Base-by-base conservation (phyloP, 306 rosid genomes). In the Vigna angularis region DNA sequence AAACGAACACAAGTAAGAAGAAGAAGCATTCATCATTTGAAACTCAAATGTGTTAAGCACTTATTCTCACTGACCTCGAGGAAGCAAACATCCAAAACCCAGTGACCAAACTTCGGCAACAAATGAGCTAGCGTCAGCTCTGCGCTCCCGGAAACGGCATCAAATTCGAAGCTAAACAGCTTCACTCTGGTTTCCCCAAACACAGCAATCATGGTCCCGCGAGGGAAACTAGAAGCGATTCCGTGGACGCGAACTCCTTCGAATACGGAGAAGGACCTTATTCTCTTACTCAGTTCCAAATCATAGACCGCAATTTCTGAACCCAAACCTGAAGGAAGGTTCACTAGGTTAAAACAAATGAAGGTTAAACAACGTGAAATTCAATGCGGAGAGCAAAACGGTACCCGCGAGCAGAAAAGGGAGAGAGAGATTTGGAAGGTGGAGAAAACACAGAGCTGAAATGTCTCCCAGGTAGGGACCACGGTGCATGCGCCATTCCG, bases 161-260 rank as follows among this genome's bases (percentile, higher is more conserved):
- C 90, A 77, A 85, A 56, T 38, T 73, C 45, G 70, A 88, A 77
- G 73, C 84, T 80, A 80, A 82, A 88, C 1, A 95, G 58, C 84
- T 89, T 95, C 9, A 93, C 90, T 76, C 93, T 88, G 56, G 85
- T 87, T 79, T 95, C 99, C 10, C 97, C 97, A 69, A 85, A 95
- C 42, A 95, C 91, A 9, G 85, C 84, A n/a, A 95, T 51, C 14
- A 82, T 13, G 2, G 44, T 45, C 49, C 68, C 76, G 6, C 64
- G 77, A 7, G 44, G 1, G 72, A 40, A 42, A 51, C 55, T 59
- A 51, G 86, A 87, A n/a, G 81, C 56, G 42, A 90, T 87, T 6
- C 99, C 99, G 73, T 95, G 99, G 61, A 95, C 97, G 44, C 99
- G 98, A 85, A 95, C 84, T 47, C 99, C 99, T 56, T 91, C 83